Evolutionary conservation across 2,329 filamentous ascomycete species (phyloP).

Genomic region (Fusarium virguliforme): DNA sequence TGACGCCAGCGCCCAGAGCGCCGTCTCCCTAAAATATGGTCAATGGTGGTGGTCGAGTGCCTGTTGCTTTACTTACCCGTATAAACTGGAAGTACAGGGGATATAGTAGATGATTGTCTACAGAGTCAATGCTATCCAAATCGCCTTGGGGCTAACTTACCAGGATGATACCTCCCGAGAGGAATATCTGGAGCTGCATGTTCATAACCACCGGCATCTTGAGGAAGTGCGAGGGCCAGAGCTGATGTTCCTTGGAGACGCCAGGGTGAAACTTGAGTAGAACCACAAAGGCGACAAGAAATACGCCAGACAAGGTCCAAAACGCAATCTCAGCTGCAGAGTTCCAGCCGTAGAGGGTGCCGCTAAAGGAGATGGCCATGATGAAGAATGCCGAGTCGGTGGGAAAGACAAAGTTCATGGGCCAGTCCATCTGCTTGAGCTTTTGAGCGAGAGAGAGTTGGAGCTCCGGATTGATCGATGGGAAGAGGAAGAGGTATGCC

Average conservation of each 20-base stretch:
- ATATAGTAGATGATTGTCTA: slow-evolving; percentile 60
- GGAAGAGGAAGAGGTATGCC: slow-evolving; percentile 52
- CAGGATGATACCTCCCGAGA: slow-evolving; percentile 51
- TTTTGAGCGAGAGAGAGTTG: slow-evolving; percentile 46
- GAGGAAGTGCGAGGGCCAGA: slow-evolving; percentile 58
- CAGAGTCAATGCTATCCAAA: background rate
- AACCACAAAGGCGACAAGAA: slow-evolving; percentile 59
- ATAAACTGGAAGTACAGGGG: slow-evolving; percentile 67
- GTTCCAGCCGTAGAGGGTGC: slow-evolving; percentile 62
- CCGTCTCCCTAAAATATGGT: slow-evolving; percentile 50
- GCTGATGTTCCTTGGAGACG: slow-evolving; percentile 54
- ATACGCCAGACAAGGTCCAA: slow-evolving; percentile 60
- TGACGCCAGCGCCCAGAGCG: slow-evolving; percentile 58
- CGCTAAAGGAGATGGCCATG: slow-evolving; percentile 66
- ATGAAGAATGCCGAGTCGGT: slow-evolving; percentile 60
- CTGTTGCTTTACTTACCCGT: slow-evolving; percentile 32
- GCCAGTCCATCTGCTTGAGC: slow-evolving; percentile 59
- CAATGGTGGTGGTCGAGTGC: background rate
- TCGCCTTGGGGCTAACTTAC: slow-evolving; percentile 1
- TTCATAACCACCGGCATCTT: slow-evolving; percentile 32
- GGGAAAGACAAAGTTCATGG: slow-evolving; percentile 60
- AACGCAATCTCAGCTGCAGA: slow-evolving; percentile 61
- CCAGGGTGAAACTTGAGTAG: slow-evolving; percentile 59
- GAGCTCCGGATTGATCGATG: slow-evolving; percentile 34
- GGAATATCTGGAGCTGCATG: slow-evolving; percentile 46